Evolutionary conservation across 2,329 filamentous ascomycete genomes (phyloP), one percentile per base, ranked within the genome.

Genomic region (Bipolaris victoriae): DNA sequence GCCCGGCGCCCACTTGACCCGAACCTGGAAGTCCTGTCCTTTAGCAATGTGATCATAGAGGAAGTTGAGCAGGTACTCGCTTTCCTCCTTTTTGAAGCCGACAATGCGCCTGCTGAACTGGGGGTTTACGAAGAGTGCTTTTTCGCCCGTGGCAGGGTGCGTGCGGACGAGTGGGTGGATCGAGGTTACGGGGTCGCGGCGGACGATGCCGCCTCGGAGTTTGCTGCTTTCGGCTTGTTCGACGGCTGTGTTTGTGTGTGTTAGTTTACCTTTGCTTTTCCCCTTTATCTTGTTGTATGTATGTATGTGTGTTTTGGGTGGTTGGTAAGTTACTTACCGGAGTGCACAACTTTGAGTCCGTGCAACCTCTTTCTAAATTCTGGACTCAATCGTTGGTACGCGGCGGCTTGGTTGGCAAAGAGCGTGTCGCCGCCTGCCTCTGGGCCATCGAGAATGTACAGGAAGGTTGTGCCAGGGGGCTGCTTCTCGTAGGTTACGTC

Each of bases 401-500:
- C 92, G 75, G 90, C 89, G 0, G 83, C 91, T 65, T 89, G 86
- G 72, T 96, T 90, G 44, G 83, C 86, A 69, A 96, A 97, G 3
- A 96, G 79, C 0, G 92, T 97, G 72, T 97, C 92, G 46, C 92
- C 93, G 35, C 92, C 92, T 0, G 86, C 88, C 37, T 85, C 82
- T 1, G 92, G 92, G 43, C 86, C 88, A 71, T 97, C 92, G n/a
- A 97, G 84, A 48, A 92, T 83, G 72, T 96, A 96, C 35, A 97
- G 78, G 77, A 97, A 96, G 0, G 93, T 96, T 0, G 92, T 97
- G 29, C 92, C 91, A 0, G 93, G 92, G 1, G 93, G 92, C 78
- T 97, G 92, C 64, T 85, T 80, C 79, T 97, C 93, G 72, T 96
- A 97, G 0, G 90, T 90, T 1, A 96, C 88, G 65, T 97, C 92